Conservation (phyloP, 2,329 filamentous ascomycete species). For the Fusarium pseudograminearum region DNA sequence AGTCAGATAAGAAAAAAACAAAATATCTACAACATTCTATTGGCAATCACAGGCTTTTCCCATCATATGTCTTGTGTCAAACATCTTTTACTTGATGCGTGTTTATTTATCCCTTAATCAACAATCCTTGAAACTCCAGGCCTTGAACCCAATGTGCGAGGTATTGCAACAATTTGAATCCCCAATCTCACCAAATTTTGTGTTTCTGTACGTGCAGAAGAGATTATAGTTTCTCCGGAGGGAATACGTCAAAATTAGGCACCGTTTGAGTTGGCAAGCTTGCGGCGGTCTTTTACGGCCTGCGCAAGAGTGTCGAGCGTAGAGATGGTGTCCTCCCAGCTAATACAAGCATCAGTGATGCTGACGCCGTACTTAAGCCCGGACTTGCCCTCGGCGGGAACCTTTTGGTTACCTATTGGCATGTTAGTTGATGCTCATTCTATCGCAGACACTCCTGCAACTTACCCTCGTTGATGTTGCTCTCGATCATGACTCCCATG, state of each 20-base stretch:
- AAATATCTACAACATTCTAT: background rate
- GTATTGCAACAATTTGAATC: conserved; percentile 28
- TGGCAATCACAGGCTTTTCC: conserved; percentile 6
- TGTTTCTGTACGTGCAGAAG: conserved; percentile 7
- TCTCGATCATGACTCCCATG: conserved; percentile 99
- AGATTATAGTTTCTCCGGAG: background rate
- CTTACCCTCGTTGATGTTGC: conserved; percentile 91
- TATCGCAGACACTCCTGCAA: background rate
- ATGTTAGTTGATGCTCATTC: conserved; percentile 44
- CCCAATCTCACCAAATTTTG: conserved; percentile 10
- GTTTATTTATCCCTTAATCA: conserved; percentile 44
- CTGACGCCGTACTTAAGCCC: conserved; percentile 93
- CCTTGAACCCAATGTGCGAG: conserved; percentile 36
- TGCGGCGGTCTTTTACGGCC: conserved; percentile 75
- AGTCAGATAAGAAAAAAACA: conserved; percentile 3
- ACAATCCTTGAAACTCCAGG: conserved; percentile 45
- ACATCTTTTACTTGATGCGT: conserved; percentile 25
- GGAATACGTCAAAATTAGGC: conserved; percentile 16
- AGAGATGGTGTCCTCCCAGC: conserved; percentile 88
- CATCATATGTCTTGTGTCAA: background rate
- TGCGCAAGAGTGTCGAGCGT: conserved; percentile 83
- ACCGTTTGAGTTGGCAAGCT: conserved; percentile 45
- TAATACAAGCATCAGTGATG: conserved; percentile 97
- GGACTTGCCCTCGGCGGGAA: conserved; percentile 84
- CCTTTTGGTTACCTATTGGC: conserved; percentile 80